Conservation (phyloP, 148 eudicot species). For the Chenopodium quinoa region DNA sequence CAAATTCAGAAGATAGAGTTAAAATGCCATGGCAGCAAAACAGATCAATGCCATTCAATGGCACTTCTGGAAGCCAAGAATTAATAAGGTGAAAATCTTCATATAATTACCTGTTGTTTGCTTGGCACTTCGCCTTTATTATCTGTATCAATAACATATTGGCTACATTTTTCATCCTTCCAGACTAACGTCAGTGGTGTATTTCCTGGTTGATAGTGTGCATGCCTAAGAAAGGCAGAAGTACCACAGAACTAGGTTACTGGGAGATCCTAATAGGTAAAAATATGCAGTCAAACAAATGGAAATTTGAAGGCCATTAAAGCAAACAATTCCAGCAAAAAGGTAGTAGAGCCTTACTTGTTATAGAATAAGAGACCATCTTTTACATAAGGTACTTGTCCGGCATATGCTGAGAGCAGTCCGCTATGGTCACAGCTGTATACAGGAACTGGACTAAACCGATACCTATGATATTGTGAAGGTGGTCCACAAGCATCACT, state of each 20-base stretch:
- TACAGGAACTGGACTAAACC: conserved; percentile 61
- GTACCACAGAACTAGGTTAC: neutral
- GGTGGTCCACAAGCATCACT: conserved; percentile 81
- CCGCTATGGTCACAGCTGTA: conserved; percentile 80
- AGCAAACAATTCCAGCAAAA: neutral
- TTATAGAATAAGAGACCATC: conserved; percentile 91
- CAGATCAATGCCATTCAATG: neutral
- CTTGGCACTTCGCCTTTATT: conserved; percentile 68
- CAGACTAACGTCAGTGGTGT: conserved; percentile 87
- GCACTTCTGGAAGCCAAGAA: neutral
- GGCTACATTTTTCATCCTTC: conserved; percentile 95
- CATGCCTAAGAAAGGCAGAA: conserved; percentile 54
- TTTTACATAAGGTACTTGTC: conserved; percentile 68
- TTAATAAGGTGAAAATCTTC: neutral
- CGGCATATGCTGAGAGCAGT: conserved; percentile 72
- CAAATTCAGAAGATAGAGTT: neutral
- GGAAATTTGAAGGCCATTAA: neutral
- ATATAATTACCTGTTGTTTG: conserved; percentile 62
- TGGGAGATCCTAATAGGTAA: neutral
- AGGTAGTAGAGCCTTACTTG: conserved; percentile 46
- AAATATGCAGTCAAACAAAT: neutral
- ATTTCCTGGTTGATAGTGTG: conserved; percentile 93
- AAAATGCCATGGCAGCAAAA: neutral
- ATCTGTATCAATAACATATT: conserved; percentile 89
- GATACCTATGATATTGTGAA: conserved; percentile 71